Percentiles rank a stretch among this genome's conserved stretches.
Evolutionary conservation across 768 basidiomycete genomes (phyloP).

Genomic region (Lentinula aciculospora): DNA sequence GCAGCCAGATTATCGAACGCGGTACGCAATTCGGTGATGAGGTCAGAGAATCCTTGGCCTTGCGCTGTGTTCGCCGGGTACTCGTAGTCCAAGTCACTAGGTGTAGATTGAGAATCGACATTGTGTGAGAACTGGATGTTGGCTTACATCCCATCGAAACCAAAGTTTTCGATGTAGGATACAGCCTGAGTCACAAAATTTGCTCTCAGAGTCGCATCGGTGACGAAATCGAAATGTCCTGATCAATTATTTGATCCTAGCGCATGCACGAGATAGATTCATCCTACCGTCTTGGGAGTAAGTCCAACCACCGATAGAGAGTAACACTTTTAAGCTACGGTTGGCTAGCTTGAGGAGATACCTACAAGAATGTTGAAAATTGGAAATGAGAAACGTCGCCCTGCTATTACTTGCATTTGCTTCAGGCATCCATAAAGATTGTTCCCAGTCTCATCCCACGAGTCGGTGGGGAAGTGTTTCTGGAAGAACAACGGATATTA

Average conservation of each 20-base stretch:
- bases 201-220: constrained; percentile 38
- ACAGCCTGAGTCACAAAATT: constrained; percentile 61
- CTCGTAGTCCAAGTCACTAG: constrained; percentile 74
- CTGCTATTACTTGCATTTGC: constrained; percentile 38
- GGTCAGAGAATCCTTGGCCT: constrained; percentile 62
- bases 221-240: constrained; percentile 67
- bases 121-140: not conserved
- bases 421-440: constrained; percentile 81
- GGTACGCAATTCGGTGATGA: constrained; percentile 55
- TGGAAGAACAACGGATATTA: constrained; percentile 20
- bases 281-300: constrained; percentile 53
- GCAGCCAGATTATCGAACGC: constrained; percentile 55
- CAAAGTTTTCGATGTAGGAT: constrained; percentile 64
- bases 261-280: not conserved
- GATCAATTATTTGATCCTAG: not conserved
- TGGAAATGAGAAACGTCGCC: not conserved
- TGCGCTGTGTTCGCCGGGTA: constrained; percentile 56
- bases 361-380: constrained; percentile 49
- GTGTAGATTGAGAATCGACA: not conserved
- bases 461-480: constrained; percentile 71
- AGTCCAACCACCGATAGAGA: constrained; percentile 59
- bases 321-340: constrained; percentile 46
- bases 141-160: constrained; percentile 71
- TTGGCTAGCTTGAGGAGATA: constrained; percentile 54
- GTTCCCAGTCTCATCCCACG: constrained; percentile 69